phyloP scores from a whole-genome alignment of 257 asterid genomes.

The Capsicum rhomboideum region DNA sequence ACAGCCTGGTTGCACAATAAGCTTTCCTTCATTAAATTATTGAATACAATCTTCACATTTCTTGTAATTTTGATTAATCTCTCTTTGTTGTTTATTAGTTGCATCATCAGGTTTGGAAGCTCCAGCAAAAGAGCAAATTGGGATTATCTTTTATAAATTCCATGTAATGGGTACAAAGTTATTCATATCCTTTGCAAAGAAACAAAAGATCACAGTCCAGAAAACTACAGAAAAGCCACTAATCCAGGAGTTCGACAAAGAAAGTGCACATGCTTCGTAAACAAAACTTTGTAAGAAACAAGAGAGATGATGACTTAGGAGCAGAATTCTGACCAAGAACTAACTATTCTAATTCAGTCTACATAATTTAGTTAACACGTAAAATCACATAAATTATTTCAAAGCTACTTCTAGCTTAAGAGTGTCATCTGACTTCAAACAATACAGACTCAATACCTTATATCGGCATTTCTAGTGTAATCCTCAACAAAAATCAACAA shows the following conservation, averaged over 20 bases:
- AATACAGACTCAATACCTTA: background rate
- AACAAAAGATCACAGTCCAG: background rate
- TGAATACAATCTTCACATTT: too few species aligned
- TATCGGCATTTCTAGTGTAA: background rate
- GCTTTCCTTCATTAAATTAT: too few species aligned
- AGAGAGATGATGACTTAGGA: background rate
- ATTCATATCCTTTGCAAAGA: background rate
- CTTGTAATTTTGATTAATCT: too few species aligned
- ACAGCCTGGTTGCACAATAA: too few species aligned
- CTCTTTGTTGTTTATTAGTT: conserved; percentile 31
- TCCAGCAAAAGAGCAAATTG: conserved; percentile 85
- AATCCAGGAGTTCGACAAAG: background rate
- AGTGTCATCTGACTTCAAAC: background rate
- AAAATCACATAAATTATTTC: too few species aligned
- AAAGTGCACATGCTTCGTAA: background rate
- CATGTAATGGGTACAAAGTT: background rate
- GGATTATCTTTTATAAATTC: conserved; percentile 47
- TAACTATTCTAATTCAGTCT: background rate
- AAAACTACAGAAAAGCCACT: background rate
- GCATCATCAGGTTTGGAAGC: conserved; percentile 51
- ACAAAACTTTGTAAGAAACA: background rate
- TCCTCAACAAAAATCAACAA: background rate
- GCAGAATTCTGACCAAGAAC: background rate
- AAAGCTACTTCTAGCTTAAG: too few species aligned
- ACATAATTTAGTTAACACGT: background rate